These are phyloP conservation scores for Lycium ferocissimum DNA, from an alignment of 257 asterid species.

Conservation along the genomic window DNA sequence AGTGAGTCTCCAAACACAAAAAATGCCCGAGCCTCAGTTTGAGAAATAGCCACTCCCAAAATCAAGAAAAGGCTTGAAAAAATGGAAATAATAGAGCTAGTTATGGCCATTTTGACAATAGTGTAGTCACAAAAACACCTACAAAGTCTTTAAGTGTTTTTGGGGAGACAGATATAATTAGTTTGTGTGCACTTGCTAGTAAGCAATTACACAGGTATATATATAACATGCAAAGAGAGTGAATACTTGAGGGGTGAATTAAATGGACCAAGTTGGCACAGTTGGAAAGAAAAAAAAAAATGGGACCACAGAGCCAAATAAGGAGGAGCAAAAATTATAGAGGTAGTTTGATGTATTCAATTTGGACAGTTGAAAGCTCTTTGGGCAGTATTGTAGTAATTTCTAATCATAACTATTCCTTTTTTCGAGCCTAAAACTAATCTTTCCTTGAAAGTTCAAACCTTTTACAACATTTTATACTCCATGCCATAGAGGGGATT, in stretches of 20 bases:
- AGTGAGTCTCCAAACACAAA: constrained; percentile 58
- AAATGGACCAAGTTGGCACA: constrained; percentile 33
- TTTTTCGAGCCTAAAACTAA: background rate
- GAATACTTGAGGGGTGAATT: constrained; percentile 23
- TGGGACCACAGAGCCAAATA: constrained; percentile 26
- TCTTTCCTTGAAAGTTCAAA: too few relatives aligned
- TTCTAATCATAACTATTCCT: background rate
- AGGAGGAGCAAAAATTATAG: background rate
- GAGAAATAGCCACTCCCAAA: constrained; percentile 30
- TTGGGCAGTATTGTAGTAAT: background rate
- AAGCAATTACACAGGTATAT: background rate
- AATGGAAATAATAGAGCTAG: background rate
- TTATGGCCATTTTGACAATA: constrained; percentile 30
- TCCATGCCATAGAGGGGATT: background rate
- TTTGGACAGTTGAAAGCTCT: constrained; percentile 15
- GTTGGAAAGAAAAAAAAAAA: constrained; percentile 33
- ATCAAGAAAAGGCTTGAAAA: constrained; percentile 7
- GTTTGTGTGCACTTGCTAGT: constrained; percentile 15
- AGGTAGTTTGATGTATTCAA: constrained; percentile 10
- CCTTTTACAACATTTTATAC: background rate
- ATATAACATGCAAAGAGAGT: background rate
- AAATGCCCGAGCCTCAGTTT: constrained; percentile 45
- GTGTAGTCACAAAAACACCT: background rate
- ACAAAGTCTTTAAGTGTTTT: background rate
- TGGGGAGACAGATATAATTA: background rate